Percentiles rank a stretch among this genome's conserved stretches.
These are phyloP conservation scores for Amanita inopinata DNA, from an alignment of 768 basidiomycete genomes.

Conservation along the genomic window DNA sequence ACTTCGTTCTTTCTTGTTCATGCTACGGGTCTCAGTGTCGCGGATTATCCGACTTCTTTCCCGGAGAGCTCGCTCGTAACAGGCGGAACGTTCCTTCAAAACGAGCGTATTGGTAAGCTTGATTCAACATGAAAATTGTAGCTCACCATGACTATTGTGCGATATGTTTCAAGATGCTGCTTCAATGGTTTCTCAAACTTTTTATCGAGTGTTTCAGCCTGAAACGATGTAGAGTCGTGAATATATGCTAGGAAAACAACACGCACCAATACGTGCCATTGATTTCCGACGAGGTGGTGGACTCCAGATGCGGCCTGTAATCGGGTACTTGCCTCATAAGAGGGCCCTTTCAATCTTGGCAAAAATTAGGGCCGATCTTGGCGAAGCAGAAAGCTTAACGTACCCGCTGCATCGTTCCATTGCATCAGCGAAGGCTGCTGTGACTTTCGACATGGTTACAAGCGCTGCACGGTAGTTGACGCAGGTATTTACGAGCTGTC, in stretches of 20 bases:
- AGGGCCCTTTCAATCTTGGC: constrained; percentile 63
- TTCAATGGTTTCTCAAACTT: constrained; percentile 84
- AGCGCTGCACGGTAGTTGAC: constrained; percentile 77
- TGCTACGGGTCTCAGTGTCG: constrained; percentile 74
- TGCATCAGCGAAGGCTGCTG: constrained; percentile 78
- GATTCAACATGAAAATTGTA: not conserved
- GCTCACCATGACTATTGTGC: constrained; percentile 55
- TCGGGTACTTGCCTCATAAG: constrained; percentile 71
- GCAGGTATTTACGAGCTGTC: constrained; percentile 65
- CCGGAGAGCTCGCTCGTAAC: constrained; percentile 73
- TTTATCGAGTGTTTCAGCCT: constrained; percentile 82
- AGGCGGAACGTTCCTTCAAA: constrained; percentile 66
- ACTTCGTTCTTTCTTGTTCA: constrained; percentile 85
- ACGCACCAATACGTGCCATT: constrained; percentile 84
- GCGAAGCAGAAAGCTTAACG: constrained; percentile 17
- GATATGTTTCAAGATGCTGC: constrained; percentile 78
- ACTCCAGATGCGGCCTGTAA: constrained; percentile 82
- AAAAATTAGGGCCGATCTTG: not conserved
- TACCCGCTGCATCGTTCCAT: constrained; percentile 80
- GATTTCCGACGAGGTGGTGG: constrained; percentile 86
- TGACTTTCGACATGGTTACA: constrained; percentile 71
- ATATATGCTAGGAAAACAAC: constrained; percentile 1
- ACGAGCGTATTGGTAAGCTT: not conserved
- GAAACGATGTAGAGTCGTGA: constrained; percentile 7
- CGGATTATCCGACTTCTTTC: constrained; percentile 82